These are phyloP conservation scores for Sporodiniella umbellata DNA, from an alignment of 371 early-diverging fungal genomes.

Conservation along the genomic window DNA sequence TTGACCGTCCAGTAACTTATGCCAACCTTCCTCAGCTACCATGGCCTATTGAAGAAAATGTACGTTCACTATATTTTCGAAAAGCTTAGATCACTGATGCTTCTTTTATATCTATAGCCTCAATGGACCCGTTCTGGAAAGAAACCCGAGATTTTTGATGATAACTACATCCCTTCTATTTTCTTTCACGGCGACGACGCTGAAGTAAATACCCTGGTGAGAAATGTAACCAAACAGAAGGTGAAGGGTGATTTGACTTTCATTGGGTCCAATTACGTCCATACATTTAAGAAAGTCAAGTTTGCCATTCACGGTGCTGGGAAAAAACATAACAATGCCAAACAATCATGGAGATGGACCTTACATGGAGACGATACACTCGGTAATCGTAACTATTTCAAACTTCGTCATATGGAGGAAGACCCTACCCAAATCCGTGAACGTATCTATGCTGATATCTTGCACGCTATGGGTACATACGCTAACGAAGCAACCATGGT, in stretches of 20 bases:
- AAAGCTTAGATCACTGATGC: neutral
- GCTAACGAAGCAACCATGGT: slow-evolving; percentile 51
- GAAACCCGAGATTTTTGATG: slow-evolving; percentile 44
- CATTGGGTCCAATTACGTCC: slow-evolving; percentile 41
- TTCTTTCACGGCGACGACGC: slow-evolving; percentile 35
- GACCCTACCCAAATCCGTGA: slow-evolving; percentile 62
- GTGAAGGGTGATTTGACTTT: slow-evolving; percentile 33
- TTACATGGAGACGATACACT: slow-evolving; percentile 27
- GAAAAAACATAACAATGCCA: slow-evolving; percentile 55
- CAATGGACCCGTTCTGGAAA: slow-evolving; percentile 48
- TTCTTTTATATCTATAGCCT: slow-evolving; percentile 22
- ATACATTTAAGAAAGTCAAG: slow-evolving; percentile 28
- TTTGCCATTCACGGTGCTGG: slow-evolving; percentile 56
- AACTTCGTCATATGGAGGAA: slow-evolving; percentile 56
- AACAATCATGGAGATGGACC: slow-evolving; percentile 54
- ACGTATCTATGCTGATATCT: slow-evolving; percentile 50
- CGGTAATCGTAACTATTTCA: slow-evolving; percentile 48
- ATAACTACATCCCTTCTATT: slow-evolving; percentile 50
- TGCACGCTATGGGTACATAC: slow-evolving; percentile 47
- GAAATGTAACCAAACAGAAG: slow-evolving; percentile 20
- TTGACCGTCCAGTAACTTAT: slow-evolving; percentile 48
- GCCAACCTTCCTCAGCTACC: slow-evolving; percentile 54
- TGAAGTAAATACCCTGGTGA: slow-evolving; percentile 26
- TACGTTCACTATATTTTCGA: too few species aligned
- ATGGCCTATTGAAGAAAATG: slow-evolving; percentile 42